Conservation (phyloP, 2,329 filamentous ascomycete genomes). For the Phaeosphaeria sp. region DNA sequence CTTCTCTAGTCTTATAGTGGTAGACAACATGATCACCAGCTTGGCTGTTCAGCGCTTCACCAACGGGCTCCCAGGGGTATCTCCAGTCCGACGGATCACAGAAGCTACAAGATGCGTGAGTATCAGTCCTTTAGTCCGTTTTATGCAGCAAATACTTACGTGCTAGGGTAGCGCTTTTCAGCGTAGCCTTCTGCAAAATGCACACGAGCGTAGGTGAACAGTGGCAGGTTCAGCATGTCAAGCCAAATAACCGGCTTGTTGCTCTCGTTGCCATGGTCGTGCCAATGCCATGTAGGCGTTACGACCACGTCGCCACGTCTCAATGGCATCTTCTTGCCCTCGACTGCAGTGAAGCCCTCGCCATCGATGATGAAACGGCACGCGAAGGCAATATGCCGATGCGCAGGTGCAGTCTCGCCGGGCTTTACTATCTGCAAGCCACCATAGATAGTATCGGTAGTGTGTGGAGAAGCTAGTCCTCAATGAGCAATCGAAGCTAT, state of each 20-base stretch:
- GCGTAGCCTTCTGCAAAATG: conserved; percentile 61
- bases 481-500: background rate
- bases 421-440: conserved; percentile 64
- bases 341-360: conserved; percentile 63
- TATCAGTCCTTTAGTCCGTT: background rate
- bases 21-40: conserved; percentile 34
- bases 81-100: conserved; percentile 25
- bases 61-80: conserved; percentile 51
- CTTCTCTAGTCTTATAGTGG: conserved; percentile 43
- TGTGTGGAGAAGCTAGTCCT: conserved; percentile 25
- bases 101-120: conserved; percentile 46
- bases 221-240: conserved; percentile 61
- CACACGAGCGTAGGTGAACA: conserved; percentile 57
- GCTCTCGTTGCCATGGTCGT: conserved; percentile 65
- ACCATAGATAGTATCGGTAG: conserved; percentile 64
- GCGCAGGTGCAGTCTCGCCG: conserved; percentile 61
- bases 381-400: conserved; percentile 63
- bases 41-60: conserved; percentile 47
- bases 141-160: conserved; percentile 13
- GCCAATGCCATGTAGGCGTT: conserved; percentile 65
- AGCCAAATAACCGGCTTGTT: conserved; percentile 62
- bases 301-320: conserved; percentile 61
- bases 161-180: conserved; percentile 57
- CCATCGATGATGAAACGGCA: conserved; percentile 65
- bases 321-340: conserved; percentile 60